Evolutionary conservation across 2,329 filamentous ascomycete genomes (phyloP).

Genomic region (Trichoderma sp.): DNA sequence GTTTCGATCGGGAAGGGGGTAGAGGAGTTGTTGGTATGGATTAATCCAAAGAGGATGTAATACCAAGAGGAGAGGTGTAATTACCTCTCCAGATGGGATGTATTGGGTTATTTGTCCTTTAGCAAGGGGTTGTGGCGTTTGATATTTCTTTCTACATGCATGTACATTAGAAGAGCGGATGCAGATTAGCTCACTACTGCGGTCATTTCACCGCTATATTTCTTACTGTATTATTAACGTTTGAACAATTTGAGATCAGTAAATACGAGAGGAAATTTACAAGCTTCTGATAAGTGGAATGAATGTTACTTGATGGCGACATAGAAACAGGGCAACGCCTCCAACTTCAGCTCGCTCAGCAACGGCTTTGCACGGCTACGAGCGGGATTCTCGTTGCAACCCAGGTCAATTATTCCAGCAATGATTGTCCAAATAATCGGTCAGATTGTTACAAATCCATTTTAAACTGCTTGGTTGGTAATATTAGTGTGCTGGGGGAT

Average conservation of each 20-base stretch:
- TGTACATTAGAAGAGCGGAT: background rate
- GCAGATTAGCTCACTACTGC: background rate
- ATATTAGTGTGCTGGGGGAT: background rate
- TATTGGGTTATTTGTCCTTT: background rate
- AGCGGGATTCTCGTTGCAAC: background rate
- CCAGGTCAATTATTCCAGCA: background rate
- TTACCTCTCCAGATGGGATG: background rate
- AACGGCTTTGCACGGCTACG: slow-evolving; percentile 12
- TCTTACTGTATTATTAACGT: background rate
- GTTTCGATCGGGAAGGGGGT: slow-evolving; percentile 32
- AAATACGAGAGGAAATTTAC: background rate
- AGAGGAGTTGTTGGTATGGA: slow-evolving; percentile 33
- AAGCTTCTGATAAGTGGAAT: background rate
- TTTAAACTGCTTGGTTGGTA: background rate
- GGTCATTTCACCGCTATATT: background rate
- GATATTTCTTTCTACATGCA: background rate
- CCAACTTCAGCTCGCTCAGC: background rate
- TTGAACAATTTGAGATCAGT: background rate
- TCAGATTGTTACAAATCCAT: background rate
- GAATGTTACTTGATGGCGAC: background rate
- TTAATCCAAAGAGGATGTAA: slow-evolving; percentile 9
- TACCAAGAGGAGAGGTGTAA: background rate
- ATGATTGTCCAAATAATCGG: background rate
- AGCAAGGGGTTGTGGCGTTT: background rate
- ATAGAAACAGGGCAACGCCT: background rate